phyloP scores from a whole-genome alignment of 2,329 filamentous ascomycete genomes.

The Sclerotinia subarctica region DNA sequence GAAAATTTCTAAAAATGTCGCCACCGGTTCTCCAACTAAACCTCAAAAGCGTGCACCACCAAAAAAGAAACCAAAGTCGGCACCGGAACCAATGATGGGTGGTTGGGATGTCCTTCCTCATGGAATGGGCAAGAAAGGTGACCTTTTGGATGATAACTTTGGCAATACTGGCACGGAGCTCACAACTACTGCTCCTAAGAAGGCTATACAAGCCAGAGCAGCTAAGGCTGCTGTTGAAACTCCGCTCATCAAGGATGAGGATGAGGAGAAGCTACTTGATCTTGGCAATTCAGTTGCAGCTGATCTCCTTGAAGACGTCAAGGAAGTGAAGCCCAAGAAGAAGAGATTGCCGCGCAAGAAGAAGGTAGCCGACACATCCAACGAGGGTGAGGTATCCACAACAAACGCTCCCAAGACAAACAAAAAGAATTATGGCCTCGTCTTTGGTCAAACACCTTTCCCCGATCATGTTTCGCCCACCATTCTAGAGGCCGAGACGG shows the following conservation, averaged over 20 bases:
- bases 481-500: constrained; percentile 64
- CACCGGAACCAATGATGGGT: constrained; percentile 24
- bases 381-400: neutral
- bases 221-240: neutral
- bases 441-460: constrained; percentile 60
- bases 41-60: constrained; percentile 21
- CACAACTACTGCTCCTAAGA: neutral
- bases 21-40: constrained; percentile 4
- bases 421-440: constrained; percentile 50
- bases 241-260: constrained; percentile 3
- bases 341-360: constrained; percentile 23
- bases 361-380: constrained; percentile 19
- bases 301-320: neutral
- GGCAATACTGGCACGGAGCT: neutral
- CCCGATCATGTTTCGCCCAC: constrained; percentile 65
- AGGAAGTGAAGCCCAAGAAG: constrained; percentile 20
- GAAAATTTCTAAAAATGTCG: neutral
- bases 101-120: constrained; percentile 51
- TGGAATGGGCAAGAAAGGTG: constrained; percentile 46
- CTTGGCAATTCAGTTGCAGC: neutral
- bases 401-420: constrained; percentile 30
- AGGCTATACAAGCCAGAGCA: neutral
- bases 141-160: constrained; percentile 22
- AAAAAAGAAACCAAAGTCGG: constrained; percentile 19
- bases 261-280: constrained; percentile 14